Percentiles rank a stretch among this genome's conserved stretches.
phyloP scores from a whole-genome alignment of 208 protist species.

The Leishmania guyanensis region DNA sequence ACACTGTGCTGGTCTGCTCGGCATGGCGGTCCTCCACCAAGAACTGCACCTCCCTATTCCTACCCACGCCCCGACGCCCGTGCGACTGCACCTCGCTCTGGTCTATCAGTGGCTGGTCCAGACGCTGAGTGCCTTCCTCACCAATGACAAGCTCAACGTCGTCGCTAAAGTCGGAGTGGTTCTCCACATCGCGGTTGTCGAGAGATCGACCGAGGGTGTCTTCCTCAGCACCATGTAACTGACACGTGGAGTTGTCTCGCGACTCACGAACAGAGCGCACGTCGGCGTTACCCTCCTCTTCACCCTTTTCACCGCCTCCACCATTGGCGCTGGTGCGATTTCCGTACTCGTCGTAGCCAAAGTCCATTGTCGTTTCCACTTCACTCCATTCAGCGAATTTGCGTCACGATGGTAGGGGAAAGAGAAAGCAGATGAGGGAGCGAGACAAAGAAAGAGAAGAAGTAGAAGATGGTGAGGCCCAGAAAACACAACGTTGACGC shows the following conservation, averaged over 20 bases:
- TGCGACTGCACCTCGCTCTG: conserved; percentile 27
- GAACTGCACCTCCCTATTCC: conserved; percentile 30
- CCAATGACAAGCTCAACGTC: conserved; percentile 86
- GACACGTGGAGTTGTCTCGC: conserved; percentile 30
- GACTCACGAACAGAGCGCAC: conserved; percentile 29
- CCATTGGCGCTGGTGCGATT: conserved; percentile 29
- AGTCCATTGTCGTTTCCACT: conserved; percentile 50
- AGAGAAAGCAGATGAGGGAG: not conserved
- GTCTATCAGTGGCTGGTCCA: conserved; percentile 70
- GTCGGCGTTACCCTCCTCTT: conserved; percentile 36
- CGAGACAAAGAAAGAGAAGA: not conserved
- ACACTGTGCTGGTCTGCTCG: not conserved
- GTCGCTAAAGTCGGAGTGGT: conserved; percentile 69
- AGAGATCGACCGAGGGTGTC: not conserved
- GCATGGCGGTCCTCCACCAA: conserved; percentile 43
- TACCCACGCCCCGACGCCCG: conserved; percentile 5
- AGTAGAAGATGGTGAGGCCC: not conserved
- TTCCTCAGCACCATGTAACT: conserved; percentile 13
- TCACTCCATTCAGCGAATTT: not conserved
- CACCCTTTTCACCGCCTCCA: conserved; percentile 6
- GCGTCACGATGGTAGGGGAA: not conserved
- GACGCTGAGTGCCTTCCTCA: conserved; percentile 61
- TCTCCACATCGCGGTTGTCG: conserved; percentile 2
- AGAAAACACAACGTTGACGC: not conserved
- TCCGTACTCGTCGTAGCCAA: conserved; percentile 76